These are phyloP conservation scores for Extremus antarcticus DNA, from an alignment of 495 filamentous ascomycete species.

Conservation along the genomic window DNA sequence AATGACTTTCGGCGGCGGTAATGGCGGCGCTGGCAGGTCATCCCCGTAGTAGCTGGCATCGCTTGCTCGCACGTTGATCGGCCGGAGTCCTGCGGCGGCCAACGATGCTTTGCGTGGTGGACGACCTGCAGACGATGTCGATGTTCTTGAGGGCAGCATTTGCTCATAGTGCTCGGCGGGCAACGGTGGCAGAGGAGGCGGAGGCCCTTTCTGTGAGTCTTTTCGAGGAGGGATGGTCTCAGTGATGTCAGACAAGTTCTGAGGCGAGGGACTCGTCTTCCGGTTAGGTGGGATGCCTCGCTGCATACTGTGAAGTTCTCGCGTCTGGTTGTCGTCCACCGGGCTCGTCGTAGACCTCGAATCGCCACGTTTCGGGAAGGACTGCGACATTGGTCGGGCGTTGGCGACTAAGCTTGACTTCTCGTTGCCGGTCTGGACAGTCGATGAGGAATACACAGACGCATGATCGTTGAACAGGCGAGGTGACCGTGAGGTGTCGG, in stretches of 20 bases:
- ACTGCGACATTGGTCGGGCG: conserved; percentile 55
- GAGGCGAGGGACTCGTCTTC: conserved; percentile 8
- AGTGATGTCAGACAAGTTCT: not conserved
- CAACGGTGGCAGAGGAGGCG: conserved; percentile 10
- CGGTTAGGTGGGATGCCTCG: conserved; percentile 1
- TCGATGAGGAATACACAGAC: conserved; percentile 51
- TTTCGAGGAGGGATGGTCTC: conserved; percentile 7
- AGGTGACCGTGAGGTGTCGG: conserved; percentile 12
- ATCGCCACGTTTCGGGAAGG: conserved; percentile 21
- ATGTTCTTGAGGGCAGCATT: not conserved
- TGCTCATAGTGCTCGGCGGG: not conserved
- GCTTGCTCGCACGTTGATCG: conserved; percentile 32
- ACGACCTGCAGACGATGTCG: not conserved
- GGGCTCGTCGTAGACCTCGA: conserved; percentile 6
- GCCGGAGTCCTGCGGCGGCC: not conserved
- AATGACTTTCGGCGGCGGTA: conserved; percentile 21
- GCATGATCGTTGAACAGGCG: conserved; percentile 44
- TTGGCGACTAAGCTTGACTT: conserved; percentile 50
- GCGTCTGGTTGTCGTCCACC: conserved; percentile 1
- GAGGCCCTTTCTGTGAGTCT: conserved; percentile 10
- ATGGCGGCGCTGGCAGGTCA: conserved; percentile 39
- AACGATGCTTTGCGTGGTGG: not conserved
- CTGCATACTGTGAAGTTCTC: conserved; percentile 8
- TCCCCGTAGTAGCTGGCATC: conserved; percentile 54
- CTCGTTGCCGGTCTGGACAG: conserved; percentile 40